A percentile compares a stretch with the other conserved stretches of the same genome.
phyloP scores from a whole-genome alignment of 805 yeast species.

The Cyberlindnera veronae region DNA sequence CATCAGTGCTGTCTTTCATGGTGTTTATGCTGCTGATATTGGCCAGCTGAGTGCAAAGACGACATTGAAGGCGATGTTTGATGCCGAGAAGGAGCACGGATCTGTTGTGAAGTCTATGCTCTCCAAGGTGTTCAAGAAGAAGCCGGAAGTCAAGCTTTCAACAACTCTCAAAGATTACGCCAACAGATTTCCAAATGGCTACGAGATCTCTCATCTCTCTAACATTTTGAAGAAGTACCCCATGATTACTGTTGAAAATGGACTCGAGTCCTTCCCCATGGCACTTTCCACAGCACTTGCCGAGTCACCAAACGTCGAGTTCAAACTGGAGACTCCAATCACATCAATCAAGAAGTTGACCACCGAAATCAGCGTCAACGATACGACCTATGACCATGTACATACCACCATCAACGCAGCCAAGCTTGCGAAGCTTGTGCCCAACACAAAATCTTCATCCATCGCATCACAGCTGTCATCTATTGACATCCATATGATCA shows the following conservation, averaged over 20 bases:
- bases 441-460: slow-evolving; percentile 10
- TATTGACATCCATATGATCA: slow-evolving; percentile 58
- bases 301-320: slow-evolving; percentile 37
- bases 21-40: slow-evolving; percentile 88
- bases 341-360: slow-evolving; percentile 3
- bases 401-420: slow-evolving; percentile 55
- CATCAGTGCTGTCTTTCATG: slow-evolving; percentile 80
- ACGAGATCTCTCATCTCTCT: slow-evolving; percentile 32
- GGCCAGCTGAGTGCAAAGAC: slow-evolving; percentile 60
- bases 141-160: slow-evolving; percentile 18
- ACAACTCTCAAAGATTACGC: slow-evolving; percentile 37
- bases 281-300: slow-evolving; percentile 38
- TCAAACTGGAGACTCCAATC: slow-evolving; percentile 32
- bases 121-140: slow-evolving; percentile 19
- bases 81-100: slow-evolving; percentile 57
- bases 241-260: slow-evolving; percentile 54
- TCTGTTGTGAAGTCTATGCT: slow-evolving; percentile 49
- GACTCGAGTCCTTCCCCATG: slow-evolving; percentile 52
- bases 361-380: slow-evolving; percentile 5
- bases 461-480: slow-evolving; percentile 24
- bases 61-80: slow-evolving; percentile 51
- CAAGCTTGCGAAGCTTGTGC: slow-evolving; percentile 34
- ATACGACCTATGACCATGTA: slow-evolving; percentile 46
- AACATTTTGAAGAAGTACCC: slow-evolving; percentile 50
- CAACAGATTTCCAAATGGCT: slow-evolving; percentile 37